A percentile compares a stretch with the other conserved stretches of the same genome.
These are phyloP conservation scores for Fremontodendron californicum DNA, from an alignment of 345 rosid genomes.

Conservation along the genomic window DNA sequence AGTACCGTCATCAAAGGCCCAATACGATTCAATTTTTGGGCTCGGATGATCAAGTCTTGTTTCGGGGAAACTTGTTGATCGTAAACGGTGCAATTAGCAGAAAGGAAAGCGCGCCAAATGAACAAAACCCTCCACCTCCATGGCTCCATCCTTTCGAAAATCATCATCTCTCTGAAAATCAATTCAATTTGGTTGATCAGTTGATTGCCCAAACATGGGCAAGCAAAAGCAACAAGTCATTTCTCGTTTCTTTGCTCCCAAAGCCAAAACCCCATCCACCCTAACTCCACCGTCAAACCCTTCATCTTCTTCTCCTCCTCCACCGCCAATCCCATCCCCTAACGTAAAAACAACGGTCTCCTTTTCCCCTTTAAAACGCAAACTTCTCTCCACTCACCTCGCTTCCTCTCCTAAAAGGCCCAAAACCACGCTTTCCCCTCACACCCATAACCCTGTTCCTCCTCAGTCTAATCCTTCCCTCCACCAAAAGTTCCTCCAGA, in stretches of 20 bases:
- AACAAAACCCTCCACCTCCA: not conserved
- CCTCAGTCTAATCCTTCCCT: slow-evolving; percentile 31
- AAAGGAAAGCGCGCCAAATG: slow-evolving; percentile 11
- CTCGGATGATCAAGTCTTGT: not conserved
- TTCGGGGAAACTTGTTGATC: not conserved
- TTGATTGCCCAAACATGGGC: slow-evolving; percentile 39
- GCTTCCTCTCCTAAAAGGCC: slow-evolving; percentile 36
- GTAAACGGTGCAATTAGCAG: not conserved
- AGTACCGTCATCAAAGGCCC: not conserved
- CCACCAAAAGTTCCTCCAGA: slow-evolving; percentile 48
- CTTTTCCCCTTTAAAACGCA: slow-evolving; percentile 72
- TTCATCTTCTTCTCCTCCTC: slow-evolving; percentile 13
- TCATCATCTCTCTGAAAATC: not conserved
- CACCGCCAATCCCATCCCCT: slow-evolving; percentile 34
- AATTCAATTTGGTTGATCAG: not conserved
- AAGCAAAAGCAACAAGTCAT: slow-evolving; percentile 78
- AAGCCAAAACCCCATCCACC: slow-evolving; percentile 39
- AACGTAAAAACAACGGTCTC: slow-evolving; percentile 65
- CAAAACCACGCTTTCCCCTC: slow-evolving; percentile 37
- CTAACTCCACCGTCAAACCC: slow-evolving; percentile 4
- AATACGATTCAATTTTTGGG: not conserved
- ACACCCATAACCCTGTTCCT: slow-evolving; percentile 42
- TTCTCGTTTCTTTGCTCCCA: slow-evolving; percentile 87
- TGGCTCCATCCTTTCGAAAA: not conserved
- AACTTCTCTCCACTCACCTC: slow-evolving; percentile 55